Conservation (phyloP, 768 basidiomycete genomes). For the Mycena belliarum region DNA sequence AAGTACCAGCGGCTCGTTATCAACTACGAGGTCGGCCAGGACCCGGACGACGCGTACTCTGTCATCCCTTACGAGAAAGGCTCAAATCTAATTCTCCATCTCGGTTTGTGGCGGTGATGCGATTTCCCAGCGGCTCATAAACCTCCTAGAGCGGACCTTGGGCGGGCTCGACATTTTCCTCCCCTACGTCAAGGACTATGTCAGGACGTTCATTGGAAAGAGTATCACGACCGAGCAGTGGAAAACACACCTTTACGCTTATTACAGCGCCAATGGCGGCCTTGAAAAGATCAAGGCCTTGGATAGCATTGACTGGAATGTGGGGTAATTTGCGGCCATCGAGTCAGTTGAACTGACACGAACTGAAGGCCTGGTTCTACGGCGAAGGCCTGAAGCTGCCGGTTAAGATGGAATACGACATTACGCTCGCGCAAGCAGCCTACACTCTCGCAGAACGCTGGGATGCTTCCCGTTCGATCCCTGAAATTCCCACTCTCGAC, state of each 20-base stretch:
- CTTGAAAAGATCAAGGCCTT: constrained; percentile 64
- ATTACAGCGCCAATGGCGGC: constrained; percentile 60
- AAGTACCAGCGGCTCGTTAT: constrained; percentile 82
- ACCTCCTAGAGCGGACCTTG: constrained; percentile 58
- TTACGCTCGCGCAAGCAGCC: constrained; percentile 65
- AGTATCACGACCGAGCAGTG: constrained; percentile 85
- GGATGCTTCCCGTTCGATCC: constrained; percentile 62
- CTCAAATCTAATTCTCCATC: constrained; percentile 80
- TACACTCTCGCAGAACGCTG: constrained; percentile 74
- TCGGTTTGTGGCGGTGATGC: constrained; percentile 48
- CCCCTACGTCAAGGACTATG: constrained; percentile 83
- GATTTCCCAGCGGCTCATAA: not conserved
- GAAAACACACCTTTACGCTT: constrained; percentile 77
- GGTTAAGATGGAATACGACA: constrained; percentile 74
- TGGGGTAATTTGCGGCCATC: constrained; percentile 36
- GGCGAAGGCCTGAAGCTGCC: constrained; percentile 78
- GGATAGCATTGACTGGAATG: constrained; percentile 77
- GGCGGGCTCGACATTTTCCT: constrained; percentile 85
- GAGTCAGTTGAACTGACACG: not conserved
- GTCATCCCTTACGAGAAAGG: constrained; percentile 88
- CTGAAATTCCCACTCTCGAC: constrained; percentile 37
- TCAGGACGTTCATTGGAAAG: constrained; percentile 76
- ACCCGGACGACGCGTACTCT: constrained; percentile 77
- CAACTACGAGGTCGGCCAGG: constrained; percentile 69
- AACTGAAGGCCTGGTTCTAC: constrained; percentile 70